Evolutionary conservation across 768 basidiomycete genomes (phyloP), one percentile per base, ranked within the genome.

Genomic region (Russula emetica): DNA sequence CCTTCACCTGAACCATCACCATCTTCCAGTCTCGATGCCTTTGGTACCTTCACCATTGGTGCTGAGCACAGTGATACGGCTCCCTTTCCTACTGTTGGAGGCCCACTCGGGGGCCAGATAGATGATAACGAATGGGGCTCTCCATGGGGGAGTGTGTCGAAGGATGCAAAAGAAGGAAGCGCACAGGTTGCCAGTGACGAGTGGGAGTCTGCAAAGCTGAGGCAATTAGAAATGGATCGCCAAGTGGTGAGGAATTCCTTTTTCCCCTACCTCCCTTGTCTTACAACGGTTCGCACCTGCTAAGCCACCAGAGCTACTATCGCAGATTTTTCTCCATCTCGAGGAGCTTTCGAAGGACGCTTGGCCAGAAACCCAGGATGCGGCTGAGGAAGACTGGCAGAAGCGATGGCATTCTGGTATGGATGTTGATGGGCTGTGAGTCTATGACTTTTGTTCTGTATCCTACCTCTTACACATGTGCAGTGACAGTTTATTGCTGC

Each of bases 231-330:
- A 63, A 78, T 82, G 69, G 83, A 90, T 71, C 78, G 78, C 50
- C 78, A 81, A 71, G 84, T 90, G 71, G 90, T 90, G 75, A 75
- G 88, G 78, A 44, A 26, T 38, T 22, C 30, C 34, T 47, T 30
- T 24, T 36, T 30, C 22, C 10, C 16, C 51, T 38, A 38, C 50
- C 26, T 57, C 24, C 50, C 44, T 66, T 44, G 58, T 62, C 60
- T 45, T 63, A 58, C 38, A 42, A 52, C 22, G 10, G 26, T 26
- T 50, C 10, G 52, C 38, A 24, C 53, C 13, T 49, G 1, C 22
- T 30, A 45, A 92, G 90, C 87, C 88, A 36, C 86, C 88, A 55
- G 84, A 88, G 71, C 67, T 85, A n/a, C 73, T 92, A 53, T 78
- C 81, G 9, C 76, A 77, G 4, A 80, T 92, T 26, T 71, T 90